phyloP scores from a whole-genome alignment of 1,284 basidiomycete species.

The Pseudozyma hubeiensis region DNA sequence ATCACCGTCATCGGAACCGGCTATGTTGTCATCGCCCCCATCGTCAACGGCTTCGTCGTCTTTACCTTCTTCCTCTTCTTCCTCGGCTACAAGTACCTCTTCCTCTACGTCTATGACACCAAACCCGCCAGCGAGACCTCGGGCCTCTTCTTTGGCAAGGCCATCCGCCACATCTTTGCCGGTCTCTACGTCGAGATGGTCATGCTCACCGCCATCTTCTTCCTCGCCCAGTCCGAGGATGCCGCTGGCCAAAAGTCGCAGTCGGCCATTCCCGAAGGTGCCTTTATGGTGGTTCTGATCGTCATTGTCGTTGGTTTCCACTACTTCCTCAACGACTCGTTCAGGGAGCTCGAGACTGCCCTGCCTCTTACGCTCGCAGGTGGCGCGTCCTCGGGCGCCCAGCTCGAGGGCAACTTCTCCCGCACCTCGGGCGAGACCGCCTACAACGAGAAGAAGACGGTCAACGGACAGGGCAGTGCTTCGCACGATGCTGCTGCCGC shows the following conservation, averaged over 20 bases:
- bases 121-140: conserved; percentile 83
- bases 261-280: conserved; percentile 70
- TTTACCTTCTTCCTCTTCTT: conserved; percentile 87
- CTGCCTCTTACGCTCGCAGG: conserved; percentile 56
- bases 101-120: conserved; percentile 75
- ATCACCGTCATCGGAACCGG: conserved; percentile 62
- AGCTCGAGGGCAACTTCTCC: conserved; percentile 15
- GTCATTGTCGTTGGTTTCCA: conserved; percentile 77
- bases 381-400: conserved; percentile 14
- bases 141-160: conserved; percentile 94
- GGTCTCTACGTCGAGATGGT: conserved; percentile 72
- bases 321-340: conserved; percentile 68
- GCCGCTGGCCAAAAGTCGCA: conserved; percentile 38
- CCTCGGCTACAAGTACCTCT: conserved; percentile 73
- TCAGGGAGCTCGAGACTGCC: conserved; percentile 54
- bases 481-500: conserved; percentile 18
- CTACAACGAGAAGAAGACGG: conserved; percentile 54
- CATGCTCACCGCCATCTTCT: conserved; percentile 65
- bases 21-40: conserved; percentile 91
- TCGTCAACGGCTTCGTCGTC: conserved; percentile 90
- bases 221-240: conserved; percentile 56
- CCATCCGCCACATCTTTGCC: conserved; percentile 91
- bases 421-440: conserved; percentile 47
- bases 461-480: conserved; percentile 19
- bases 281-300: conserved; percentile 85